A percentile compares a stretch with the other conserved stretches of the same genome.
These are phyloP conservation scores for Scheffersomyces stambukii DNA, from an alignment of 1,139 yeast species.

Conservation along the genomic window DNA sequence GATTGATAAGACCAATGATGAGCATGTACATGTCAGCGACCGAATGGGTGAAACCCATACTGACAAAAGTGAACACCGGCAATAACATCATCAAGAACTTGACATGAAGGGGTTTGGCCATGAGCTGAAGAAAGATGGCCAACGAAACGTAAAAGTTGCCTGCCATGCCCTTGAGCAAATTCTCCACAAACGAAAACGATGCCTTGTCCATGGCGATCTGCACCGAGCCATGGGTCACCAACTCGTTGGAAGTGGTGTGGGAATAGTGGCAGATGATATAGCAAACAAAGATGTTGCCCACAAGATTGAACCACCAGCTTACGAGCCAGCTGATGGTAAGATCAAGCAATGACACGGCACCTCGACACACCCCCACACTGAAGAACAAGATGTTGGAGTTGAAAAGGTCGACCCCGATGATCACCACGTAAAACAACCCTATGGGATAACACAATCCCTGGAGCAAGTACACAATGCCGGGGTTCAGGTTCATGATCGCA, in stretches of 20 bases:
- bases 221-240: conserved; percentile 44
- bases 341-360: conserved; percentile 65
- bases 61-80: conserved; percentile 71
- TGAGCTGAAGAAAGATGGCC: conserved; percentile 69
- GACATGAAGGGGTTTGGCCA: conserved; percentile 80
- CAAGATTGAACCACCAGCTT: conserved; percentile 64
- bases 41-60: conserved; percentile 71
- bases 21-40: conserved; percentile 77
- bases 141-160: conserved; percentile 75
- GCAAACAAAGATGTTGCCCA: conserved; percentile 59
- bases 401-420: conserved; percentile 69
- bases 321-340: conserved; percentile 63
- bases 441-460: conserved; percentile 63
- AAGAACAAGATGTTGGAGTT: conserved; percentile 70
- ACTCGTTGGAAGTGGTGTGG: conserved; percentile 36
- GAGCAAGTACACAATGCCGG: conserved; percentile 49
- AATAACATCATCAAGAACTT: conserved; percentile 59
- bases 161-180: conserved; percentile 61
- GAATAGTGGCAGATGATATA: conserved; percentile 59
- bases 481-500: conserved; percentile 35
- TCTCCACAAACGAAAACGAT: conserved; percentile 48
- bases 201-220: conserved; percentile 46
- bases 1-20: conserved; percentile 62
- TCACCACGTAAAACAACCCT: conserved; percentile 69
- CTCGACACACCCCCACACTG: conserved; percentile 60